Evolutionary conservation across 2,329 filamentous ascomycete genomes (phyloP), one percentile per base, ranked within the genome.

Genomic region (Samsoniella hepiali): DNA sequence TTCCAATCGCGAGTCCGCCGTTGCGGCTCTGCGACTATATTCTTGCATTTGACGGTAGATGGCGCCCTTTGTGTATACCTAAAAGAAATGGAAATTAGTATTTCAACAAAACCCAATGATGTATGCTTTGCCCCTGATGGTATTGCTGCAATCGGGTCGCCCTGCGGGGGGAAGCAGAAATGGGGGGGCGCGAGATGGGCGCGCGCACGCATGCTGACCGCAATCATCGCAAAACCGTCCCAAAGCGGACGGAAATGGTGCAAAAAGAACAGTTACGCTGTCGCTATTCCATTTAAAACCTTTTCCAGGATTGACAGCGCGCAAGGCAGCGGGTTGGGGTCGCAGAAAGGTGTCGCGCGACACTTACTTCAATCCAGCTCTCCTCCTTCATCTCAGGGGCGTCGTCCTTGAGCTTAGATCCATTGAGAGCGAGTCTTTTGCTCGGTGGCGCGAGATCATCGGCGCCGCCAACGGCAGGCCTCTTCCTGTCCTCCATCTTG

Each of bases 401-500:
- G 64, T 86, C 83, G 64, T 85, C 84, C 66, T 82, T 82, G 68
- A 77, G 74, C 69, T 84, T 85, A 72, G 79, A 82, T 67, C 93
- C 93, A 82, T 97, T 97, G 68, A 94, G 85, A 63, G 92, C 91
- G 77, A 96, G 91, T 78, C 93, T 90, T 84, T 98, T 99, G 74
- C 88, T 90, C 29, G 94, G 93, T 69, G 94, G 94, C 68, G 90
- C 91, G 73, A 91, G 82, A 70, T 97, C 92, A 76, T 95, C 91
- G 72, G 86, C 81, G 74, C 89, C 90, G 78, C 86, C 84, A 71
- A 90, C 85, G 74, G 93, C 91, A 74, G 93, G 90, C 86, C 95
- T 88, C 86, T 99, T 99, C 86, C 95, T 92, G 83, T 98, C 95
- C 85, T 99, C 95, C 94, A 98, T 99, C 86, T 95, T 97, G 82